These are phyloP conservation scores for Silene conica DNA, from an alignment of 148 eudicot genomes.

Conservation along the genomic window DNA sequence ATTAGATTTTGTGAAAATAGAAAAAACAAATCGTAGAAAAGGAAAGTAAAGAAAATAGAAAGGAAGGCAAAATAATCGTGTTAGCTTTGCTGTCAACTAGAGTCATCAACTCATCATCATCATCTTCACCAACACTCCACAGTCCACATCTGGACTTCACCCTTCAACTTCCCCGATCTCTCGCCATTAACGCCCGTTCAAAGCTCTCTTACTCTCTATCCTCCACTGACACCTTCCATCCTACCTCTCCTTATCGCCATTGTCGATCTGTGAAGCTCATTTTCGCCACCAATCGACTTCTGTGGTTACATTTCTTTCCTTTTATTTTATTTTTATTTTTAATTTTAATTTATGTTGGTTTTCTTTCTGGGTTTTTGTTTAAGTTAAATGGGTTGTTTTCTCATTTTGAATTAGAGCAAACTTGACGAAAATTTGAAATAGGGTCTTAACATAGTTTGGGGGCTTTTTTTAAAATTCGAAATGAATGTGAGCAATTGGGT, in stretches of 20 bases:
- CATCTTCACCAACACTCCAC: background rate
- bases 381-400: background rate
- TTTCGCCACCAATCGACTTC: background rate
- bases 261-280: background rate
- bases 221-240: background rate
- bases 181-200: background rate
- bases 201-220: background rate
- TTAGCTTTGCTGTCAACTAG: background rate
- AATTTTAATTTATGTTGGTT: background rate
- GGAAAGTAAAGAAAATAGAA: too few relatives aligned
- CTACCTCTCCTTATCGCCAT: background rate
- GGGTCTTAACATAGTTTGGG: background rate
- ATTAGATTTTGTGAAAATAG: too few relatives aligned
- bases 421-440: background rate
- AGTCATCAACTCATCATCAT: background rate
- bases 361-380: background rate
- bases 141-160: slow-evolving; percentile 9
- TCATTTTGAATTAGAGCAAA: background rate
- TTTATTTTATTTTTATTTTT: background rate
- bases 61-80: background rate
- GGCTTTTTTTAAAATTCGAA: background rate
- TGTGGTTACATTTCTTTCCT: background rate
- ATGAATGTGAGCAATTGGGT: background rate
- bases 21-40: background rate
- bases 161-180: background rate